Percentiles rank a stretch among this genome's conserved stretches.
phyloP scores from a whole-genome alignment of 2,329 filamentous ascomycete genomes.

The Lecanicillium sp. region DNA sequence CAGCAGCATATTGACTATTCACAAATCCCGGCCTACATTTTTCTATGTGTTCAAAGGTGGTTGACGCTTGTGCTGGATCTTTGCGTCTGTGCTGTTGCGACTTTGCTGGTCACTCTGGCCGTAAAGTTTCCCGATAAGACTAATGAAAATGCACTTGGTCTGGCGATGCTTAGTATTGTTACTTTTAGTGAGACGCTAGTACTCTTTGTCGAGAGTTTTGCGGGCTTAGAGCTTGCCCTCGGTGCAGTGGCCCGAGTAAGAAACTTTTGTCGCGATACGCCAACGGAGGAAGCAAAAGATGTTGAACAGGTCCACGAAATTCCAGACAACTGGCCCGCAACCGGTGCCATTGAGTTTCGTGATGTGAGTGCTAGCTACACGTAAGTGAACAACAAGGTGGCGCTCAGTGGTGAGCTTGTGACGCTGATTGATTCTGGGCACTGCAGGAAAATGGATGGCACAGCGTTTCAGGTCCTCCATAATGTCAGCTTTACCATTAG shows the following conservation, averaged over 20 bases:
- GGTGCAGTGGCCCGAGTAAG: no score
- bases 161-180: slow-evolving; percentile 16
- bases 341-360: neutral
- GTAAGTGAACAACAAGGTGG: no score
- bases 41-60: slow-evolving; percentile 47
- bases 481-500: slow-evolving; percentile 18
- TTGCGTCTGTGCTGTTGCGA: slow-evolving; percentile 33
- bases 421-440: no score
- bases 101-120: slow-evolving; percentile 33
- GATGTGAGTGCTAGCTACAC: slow-evolving; percentile 3
- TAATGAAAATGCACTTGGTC: slow-evolving; percentile 8
- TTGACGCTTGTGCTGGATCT: slow-evolving; percentile 38
- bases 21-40: slow-evolving; percentile 45
- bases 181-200: slow-evolving; percentile 17
- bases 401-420: no score
- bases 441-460: neutral
- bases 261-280: no score
- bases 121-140: slow-evolving; percentile 16
- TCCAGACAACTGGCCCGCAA: neutral
- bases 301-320: neutral
- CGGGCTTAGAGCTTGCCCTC: no score
- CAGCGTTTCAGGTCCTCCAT: slow-evolving; percentile 12
- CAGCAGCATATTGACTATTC: slow-evolving; percentile 38
- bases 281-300: neutral
- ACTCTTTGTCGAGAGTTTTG: neutral